Percentiles rank a stretch among this genome's conserved stretches.
phyloP scores from a whole-genome alignment of 306 rosid species.

The Acacia acuminata region DNA sequence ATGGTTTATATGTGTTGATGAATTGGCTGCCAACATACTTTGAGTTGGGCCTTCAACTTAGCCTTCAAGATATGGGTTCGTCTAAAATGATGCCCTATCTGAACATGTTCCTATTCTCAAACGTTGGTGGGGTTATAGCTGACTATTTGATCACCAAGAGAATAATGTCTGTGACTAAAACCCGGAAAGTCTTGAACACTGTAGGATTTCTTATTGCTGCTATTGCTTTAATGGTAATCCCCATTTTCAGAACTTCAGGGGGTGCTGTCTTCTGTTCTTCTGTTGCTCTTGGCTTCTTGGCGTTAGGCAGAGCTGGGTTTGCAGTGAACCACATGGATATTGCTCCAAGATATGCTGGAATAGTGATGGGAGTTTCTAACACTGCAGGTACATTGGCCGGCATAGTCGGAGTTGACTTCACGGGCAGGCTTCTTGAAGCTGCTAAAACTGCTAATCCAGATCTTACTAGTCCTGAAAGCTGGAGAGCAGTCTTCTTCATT shows the following conservation, averaged over 20 bases:
- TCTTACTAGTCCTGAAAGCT: conserved; percentile 87
- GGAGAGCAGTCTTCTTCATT: conserved; percentile 79
- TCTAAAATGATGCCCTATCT: conserved; percentile 96
- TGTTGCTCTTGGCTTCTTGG: conserved; percentile 95
- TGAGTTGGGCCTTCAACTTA: conserved; percentile 86
- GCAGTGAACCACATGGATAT: conserved; percentile 98
- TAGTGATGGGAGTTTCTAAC: conserved; percentile 96
- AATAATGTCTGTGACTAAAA: conserved; percentile 72
- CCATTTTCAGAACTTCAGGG: conserved; percentile 75
- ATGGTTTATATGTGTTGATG: conserved; percentile 92
- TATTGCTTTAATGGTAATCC: conserved; percentile 72
- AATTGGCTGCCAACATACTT: conserved; percentile 98
- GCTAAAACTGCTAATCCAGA: conserved; percentile 68
- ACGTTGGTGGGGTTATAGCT: conserved; percentile 88
- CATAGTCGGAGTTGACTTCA: conserved; percentile 84
- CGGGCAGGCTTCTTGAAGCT: conserved; percentile 89
- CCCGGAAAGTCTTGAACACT: conserved; percentile 85
- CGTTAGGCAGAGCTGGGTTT: conserved; percentile 95
- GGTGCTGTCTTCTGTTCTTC: conserved; percentile 97
- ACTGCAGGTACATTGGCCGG: conserved; percentile 97
- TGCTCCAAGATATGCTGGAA: conserved; percentile 96
- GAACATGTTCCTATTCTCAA: conserved; percentile 93
- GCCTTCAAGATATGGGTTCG: conserved; percentile 99
- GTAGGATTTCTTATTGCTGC: conserved; percentile 84
- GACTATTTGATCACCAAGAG: conserved; percentile 78